Percentiles rank a stretch among this genome's conserved stretches.
Conservation (phyloP, 2,329 filamentous ascomycete species). For the Ramichloridium luteum region DNA sequence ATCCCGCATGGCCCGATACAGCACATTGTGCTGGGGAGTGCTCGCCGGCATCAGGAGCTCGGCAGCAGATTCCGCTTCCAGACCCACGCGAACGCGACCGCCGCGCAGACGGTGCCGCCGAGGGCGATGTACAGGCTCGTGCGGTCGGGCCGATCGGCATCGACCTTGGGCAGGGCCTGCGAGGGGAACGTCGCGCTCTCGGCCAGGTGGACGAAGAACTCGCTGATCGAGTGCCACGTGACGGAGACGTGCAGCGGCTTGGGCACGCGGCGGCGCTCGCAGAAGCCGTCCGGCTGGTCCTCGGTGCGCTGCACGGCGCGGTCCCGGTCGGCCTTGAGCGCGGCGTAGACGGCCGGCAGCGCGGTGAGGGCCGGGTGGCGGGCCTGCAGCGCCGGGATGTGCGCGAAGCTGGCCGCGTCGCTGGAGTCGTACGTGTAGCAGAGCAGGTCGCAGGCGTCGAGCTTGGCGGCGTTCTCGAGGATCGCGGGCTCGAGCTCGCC, state of each 20-base stretch:
- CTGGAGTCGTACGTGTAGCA: slow-evolving; percentile 96
- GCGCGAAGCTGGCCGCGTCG: slow-evolving; percentile 87
- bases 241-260: slow-evolving; percentile 89
- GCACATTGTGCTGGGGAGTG: too few species aligned
- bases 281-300: slow-evolving; percentile 84
- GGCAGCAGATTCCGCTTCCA: slow-evolving; percentile 39
- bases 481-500: slow-evolving; percentile 93
- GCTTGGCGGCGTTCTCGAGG: slow-evolving; percentile 77
- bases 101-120: slow-evolving; percentile 53
- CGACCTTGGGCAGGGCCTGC: slow-evolving; percentile 75
- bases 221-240: slow-evolving; percentile 84
- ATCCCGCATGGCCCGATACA: too few species aligned
- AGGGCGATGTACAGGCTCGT: slow-evolving; percentile 77
- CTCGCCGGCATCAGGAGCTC: background rate
- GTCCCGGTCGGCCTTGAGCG: slow-evolving; percentile 88
- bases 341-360: slow-evolving; percentile 84
- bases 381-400: slow-evolving; percentile 69
- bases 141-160: slow-evolving; percentile 65
- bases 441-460: slow-evolving; percentile 85
- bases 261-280: slow-evolving; percentile 71
- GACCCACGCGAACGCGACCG: slow-evolving; percentile 46
- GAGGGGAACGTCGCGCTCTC: slow-evolving; percentile 86
- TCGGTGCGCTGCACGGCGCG: slow-evolving; percentile 93
- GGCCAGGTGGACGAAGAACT: slow-evolving; percentile 82
- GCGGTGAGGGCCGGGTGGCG: slow-evolving; percentile 75